Evolutionary conservation across 2,329 filamentous ascomycete genomes (phyloP).

Genomic region (Fusarium miscanthi): DNA sequence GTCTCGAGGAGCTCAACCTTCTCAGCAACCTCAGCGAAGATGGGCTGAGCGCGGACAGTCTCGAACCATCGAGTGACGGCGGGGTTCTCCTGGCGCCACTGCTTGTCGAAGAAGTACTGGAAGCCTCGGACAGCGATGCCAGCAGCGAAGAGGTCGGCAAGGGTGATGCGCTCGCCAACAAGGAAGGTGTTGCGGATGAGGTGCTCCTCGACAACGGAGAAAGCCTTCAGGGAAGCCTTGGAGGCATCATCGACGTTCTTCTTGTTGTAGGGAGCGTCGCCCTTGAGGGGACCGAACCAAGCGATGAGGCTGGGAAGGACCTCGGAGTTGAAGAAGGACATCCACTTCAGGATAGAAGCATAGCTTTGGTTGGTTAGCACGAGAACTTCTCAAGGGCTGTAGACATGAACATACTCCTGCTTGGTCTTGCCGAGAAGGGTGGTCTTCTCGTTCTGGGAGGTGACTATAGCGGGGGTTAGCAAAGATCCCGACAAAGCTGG

Average conservation of each 20-base stretch:
- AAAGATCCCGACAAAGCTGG: slow-evolving; percentile 37
- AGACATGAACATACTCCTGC: slow-evolving; percentile 81
- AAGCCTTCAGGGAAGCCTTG: slow-evolving; percentile 74
- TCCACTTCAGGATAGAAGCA: slow-evolving; percentile 97
- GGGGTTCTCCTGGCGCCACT: slow-evolving; percentile 85
- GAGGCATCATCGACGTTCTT: slow-evolving; percentile 87
- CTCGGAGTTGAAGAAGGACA: slow-evolving; percentile 96
- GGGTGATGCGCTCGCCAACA: slow-evolving; percentile 95
- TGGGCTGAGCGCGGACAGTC: slow-evolving; percentile 91
- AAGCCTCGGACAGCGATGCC: slow-evolving; percentile 87
- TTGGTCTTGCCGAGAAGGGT: slow-evolving; percentile 99
- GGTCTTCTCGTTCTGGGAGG: slow-evolving; percentile 99
- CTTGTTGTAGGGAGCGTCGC: slow-evolving; percentile 93
- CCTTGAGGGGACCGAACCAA: slow-evolving; percentile 90
- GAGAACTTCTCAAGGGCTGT: background rate
- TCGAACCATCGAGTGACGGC: slow-evolving; percentile 93
- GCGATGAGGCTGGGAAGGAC: slow-evolving; percentile 76
- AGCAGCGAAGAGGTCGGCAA: slow-evolving; percentile 90
- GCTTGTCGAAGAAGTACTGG: slow-evolving; percentile 93
- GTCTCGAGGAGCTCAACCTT: slow-evolving; percentile 84
- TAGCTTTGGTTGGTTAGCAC: slow-evolving; percentile 64
- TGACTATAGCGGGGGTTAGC: slow-evolving; percentile 71
- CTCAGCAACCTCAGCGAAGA: slow-evolving; percentile 83
- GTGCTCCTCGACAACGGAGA: slow-evolving; percentile 85
- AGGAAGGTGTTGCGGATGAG: slow-evolving; percentile 95